phyloP scores from a whole-genome alignment of 2,329 filamentous ascomycete species.

The Neofusicoccum cordaticola region DNA sequence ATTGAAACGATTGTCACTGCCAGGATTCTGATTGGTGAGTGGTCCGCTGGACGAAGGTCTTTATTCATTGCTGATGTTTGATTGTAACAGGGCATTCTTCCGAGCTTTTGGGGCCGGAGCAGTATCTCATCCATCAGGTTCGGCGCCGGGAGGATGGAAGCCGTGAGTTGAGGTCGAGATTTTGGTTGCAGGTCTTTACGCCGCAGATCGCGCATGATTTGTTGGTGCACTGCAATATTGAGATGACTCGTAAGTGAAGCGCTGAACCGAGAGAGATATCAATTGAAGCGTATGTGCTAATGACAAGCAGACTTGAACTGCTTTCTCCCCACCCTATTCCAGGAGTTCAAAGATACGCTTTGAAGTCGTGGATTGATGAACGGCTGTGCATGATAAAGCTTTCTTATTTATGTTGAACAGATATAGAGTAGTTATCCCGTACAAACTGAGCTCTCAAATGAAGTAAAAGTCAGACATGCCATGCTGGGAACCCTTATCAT shows the following conservation, averaged over 20 bases:
- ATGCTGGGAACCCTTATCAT: no score
- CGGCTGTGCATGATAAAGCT: no score
- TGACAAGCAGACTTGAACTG: background rate
- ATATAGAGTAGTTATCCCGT: no score
- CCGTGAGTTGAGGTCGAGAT: background rate
- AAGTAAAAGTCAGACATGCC: no score
- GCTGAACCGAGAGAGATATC: background rate
- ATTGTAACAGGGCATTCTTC: background rate
- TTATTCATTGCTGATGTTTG: background rate
- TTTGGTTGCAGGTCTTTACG: background rate
- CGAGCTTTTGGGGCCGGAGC: background rate
- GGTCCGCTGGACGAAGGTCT: background rate
- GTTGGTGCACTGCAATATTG: background rate
- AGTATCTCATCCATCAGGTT: slow-evolving; percentile 1
- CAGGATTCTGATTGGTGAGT: background rate
- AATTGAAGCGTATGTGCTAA: background rate
- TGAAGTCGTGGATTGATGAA: background rate
- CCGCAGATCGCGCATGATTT: background rate
- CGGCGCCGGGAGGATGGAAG: background rate
- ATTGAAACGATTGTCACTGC: slow-evolving; percentile 2
- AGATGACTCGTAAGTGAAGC: background rate
- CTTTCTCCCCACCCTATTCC: background rate
- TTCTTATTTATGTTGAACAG: no score
- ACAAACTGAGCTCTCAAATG: no score
- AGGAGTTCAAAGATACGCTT: slow-evolving; percentile 1